Evolutionary conservation across 2,329 filamentous ascomycete species (phyloP).

Genomic region (Lojkania enalia): DNA sequence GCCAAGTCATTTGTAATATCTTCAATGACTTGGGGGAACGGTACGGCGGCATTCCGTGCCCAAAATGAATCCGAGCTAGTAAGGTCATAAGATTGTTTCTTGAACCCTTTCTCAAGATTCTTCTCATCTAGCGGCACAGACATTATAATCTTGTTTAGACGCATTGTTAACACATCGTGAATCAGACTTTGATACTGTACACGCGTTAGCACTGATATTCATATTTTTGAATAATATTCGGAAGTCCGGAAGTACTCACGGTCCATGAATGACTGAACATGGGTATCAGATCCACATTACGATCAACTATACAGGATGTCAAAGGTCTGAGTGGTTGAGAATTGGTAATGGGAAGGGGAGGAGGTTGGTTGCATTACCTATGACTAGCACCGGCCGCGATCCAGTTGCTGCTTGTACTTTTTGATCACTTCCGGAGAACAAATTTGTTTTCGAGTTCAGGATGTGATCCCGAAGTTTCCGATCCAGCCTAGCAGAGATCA

Average conservation of each 20-base stretch:
- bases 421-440: constrained; percentile 74
- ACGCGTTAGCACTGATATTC: neutral
- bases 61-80: constrained; percentile 94
- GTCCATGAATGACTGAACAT: constrained; percentile 99
- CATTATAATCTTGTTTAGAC: constrained; percentile 91
- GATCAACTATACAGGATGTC: constrained; percentile 70
- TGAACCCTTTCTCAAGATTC: constrained; percentile 72
- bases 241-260: constrained; percentile 16
- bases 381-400: constrained; percentile 83
- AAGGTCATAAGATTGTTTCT: constrained; percentile 88
- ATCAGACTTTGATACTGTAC: constrained; percentile 75
- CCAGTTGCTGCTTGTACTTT: constrained; percentile 59
- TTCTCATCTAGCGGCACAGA: constrained; percentile 79
- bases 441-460: constrained; percentile 95
- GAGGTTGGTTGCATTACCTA: constrained; percentile 84
- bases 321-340: neutral
- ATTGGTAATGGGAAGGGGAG: too few relatives aligned
- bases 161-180: constrained; percentile 75
- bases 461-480: constrained; percentile 95
- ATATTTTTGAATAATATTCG: too few relatives aligned
- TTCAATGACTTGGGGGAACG: constrained; percentile 94
- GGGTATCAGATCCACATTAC: constrained; percentile 91
- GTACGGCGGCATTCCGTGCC: constrained; percentile 85
- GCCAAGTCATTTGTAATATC: constrained; percentile 93
- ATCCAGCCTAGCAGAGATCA: constrained; percentile 92